A percentile compares a stretch with the other conserved stretches of the same genome.
phyloP scores from a whole-genome alignment of 306 rosid genomes.

The Cyamopsis tetragonoloba region DNA sequence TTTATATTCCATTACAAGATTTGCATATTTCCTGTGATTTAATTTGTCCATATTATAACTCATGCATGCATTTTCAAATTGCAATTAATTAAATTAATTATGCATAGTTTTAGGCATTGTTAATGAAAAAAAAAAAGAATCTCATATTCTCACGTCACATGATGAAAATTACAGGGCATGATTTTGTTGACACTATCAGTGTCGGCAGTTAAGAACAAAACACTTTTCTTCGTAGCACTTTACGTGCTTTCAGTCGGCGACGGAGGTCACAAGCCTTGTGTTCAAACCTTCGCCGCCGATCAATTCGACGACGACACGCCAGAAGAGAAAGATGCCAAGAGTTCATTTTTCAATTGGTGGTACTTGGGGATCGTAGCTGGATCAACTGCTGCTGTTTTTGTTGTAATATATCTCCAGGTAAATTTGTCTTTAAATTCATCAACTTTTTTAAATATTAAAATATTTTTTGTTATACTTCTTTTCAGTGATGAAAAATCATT shows the following conservation, averaged over 20 bases:
- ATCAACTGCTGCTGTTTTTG: conserved; percentile 41
- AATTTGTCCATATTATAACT: conserved; percentile 14
- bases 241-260: conserved; percentile 58
- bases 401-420: conserved; percentile 62
- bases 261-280: conserved; percentile 80
- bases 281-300: conserved; percentile 83
- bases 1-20: conserved; percentile 30
- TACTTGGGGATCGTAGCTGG: conserved; percentile 55
- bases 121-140: conserved; percentile 2
- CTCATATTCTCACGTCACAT: not conserved
- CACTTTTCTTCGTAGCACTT: conserved; percentile 44
- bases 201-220: conserved; percentile 30
- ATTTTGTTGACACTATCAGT: conserved; percentile 50
- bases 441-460: no score
- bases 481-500: no score
- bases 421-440: no score
- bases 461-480: no score
- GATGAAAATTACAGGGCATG: conserved; percentile 41
- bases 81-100: conserved; percentile 11
- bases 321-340: conserved; percentile 49
- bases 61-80: conserved; percentile 22
- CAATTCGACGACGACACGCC: conserved; percentile 62
- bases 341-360: conserved; percentile 84
- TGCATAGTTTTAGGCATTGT: not conserved
- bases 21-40: conserved; percentile 29